Base-by-base conservation (phyloP, 352 stramenopile species). In the Globisporangium nunn region DNA sequence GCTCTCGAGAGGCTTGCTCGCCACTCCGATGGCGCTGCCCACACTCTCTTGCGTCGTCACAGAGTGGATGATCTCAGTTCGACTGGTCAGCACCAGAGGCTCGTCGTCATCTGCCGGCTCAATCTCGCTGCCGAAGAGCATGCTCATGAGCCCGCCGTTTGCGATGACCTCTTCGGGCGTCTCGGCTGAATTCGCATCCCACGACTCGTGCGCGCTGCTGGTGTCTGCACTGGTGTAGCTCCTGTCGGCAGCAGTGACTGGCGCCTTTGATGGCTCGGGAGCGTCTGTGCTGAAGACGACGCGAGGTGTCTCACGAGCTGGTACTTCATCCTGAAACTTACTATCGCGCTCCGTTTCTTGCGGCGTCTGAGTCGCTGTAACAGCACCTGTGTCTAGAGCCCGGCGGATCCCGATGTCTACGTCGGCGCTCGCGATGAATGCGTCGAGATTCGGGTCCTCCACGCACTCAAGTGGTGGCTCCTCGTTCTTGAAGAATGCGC, bases 81-180 rank as follows among this genome's bases (percentile, higher is more conserved):
- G 5, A 18, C 41, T 18, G 41, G 17, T 23, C 31, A 54, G 30
- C 50, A n/a, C n/a, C n/a, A n/a, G n/a, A n/a, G 23, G 39, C 23
- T 51, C 39, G 3, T 52, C 41, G 10, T 45, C 41, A 15, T 33
- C 8, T 6, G 7, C 10, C 4, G 43, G 40, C 43, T 50, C 37
- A 14, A 43, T 35, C 51, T 50, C 40, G 39, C 30, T 67, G 28
- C 31, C 54, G n/a, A 81, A 50, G 57, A 54, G 70, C 6, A 60
- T 48, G 47, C 63, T 77, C 15, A 62, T 54, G 31, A 45, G 58
- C 14, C 68, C 53, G 50, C 67, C 67, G 14, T 43, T 46, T 28
- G 40, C 35, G 17, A 74, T 11, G 14, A 83, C 12, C 30, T 77
- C 56, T 10, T 63, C 48, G 14, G 71, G 67, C 6, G 56, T 68